These are phyloP conservation scores for Neurospora sp. DNA, from an alignment of 495 filamentous ascomycete species.

Conservation along the genomic window DNA sequence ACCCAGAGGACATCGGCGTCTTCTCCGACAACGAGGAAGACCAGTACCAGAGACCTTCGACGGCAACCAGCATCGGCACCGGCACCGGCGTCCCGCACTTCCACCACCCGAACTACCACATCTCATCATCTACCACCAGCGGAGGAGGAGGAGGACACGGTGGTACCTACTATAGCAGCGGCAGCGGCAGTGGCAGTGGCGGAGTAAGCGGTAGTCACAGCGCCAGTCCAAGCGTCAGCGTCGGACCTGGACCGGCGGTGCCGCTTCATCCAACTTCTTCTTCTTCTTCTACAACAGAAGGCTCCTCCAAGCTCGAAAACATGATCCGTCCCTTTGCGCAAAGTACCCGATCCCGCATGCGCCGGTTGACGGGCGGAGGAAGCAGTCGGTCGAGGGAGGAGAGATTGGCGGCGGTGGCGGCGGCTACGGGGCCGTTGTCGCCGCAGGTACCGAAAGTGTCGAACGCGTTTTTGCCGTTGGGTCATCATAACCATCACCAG, in stretches of 20 bases:
- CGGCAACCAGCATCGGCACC: not conserved
- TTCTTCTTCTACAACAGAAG: not conserved
- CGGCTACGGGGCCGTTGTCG: conserved; percentile 1
- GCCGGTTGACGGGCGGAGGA: conserved; percentile 49
- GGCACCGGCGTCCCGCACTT: not conserved
- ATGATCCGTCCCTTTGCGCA: conserved; percentile 50
- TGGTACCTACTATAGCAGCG: not conserved
- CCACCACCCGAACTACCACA: not conserved
- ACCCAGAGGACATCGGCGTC: conserved; percentile 32
- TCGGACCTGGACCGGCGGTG: not conserved
- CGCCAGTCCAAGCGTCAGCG: not conserved
- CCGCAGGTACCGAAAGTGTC: conserved; percentile 14
- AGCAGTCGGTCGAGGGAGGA: conserved; percentile 47
- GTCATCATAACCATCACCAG: not conserved
- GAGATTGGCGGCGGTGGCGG: conserved; percentile 22
- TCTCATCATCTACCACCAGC: not conserved
- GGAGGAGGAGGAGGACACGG: not conserved
- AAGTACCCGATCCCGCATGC: conserved; percentile 48
- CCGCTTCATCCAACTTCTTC: not conserved
- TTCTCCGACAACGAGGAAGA: conserved; percentile 46
- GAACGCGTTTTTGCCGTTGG: conserved; percentile 12
- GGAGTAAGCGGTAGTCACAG: conserved; percentile 24
- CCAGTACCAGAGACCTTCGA: conserved; percentile 11
- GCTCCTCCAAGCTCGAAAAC: conserved; percentile 53
- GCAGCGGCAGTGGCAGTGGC: conserved; percentile 15